Percentiles rank a stretch among this genome's conserved stretches.
These are phyloP conservation scores for Floccularia luteovirens DNA, from an alignment of 768 basidiomycete genomes.

Conservation along the genomic window DNA sequence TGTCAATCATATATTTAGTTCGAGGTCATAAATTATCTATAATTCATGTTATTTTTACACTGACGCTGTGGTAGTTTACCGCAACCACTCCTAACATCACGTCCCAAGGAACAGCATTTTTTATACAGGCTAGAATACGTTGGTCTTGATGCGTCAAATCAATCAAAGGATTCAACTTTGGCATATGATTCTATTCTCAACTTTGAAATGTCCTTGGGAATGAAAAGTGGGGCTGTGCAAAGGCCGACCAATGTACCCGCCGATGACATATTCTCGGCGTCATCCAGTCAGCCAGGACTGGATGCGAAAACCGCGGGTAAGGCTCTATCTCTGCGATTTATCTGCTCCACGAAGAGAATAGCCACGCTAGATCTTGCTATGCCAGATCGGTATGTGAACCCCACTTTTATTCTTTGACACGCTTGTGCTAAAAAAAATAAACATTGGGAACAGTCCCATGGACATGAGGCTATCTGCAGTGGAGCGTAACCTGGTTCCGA, in stretches of 20 bases:
- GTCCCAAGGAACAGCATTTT: constrained; percentile 5
- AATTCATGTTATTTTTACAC: neutral
- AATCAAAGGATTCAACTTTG: neutral
- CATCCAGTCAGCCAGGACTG: too few species aligned
- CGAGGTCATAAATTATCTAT: constrained; percentile 42
- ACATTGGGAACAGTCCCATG: constrained; percentile 33
- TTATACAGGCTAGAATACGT: constrained; percentile 1
- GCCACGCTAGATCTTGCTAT: constrained; percentile 40
- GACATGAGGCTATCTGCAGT: constrained; percentile 46
- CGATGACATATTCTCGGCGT: too few species aligned
- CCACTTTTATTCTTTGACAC: neutral
- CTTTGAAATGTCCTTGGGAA: too few species aligned
- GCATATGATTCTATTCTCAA: too few species aligned
- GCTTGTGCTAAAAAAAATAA: neutral
- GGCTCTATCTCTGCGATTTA: too few species aligned
- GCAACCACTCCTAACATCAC: constrained; percentile 8
- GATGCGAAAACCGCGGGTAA: too few species aligned
- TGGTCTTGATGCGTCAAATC: neutral
- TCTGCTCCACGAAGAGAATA: constrained; percentile 28
- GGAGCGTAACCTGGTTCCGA: constrained; percentile 18
- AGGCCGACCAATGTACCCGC: too few species aligned
- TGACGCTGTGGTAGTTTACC: constrained; percentile 10
- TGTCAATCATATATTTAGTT: constrained; percentile 34
- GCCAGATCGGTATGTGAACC: constrained; percentile 43
- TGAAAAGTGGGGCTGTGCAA: too few species aligned